These are phyloP conservation scores for Picea mariana DNA, from an alignment of 83 land plant genomes.

Conservation along the genomic window DNA sequence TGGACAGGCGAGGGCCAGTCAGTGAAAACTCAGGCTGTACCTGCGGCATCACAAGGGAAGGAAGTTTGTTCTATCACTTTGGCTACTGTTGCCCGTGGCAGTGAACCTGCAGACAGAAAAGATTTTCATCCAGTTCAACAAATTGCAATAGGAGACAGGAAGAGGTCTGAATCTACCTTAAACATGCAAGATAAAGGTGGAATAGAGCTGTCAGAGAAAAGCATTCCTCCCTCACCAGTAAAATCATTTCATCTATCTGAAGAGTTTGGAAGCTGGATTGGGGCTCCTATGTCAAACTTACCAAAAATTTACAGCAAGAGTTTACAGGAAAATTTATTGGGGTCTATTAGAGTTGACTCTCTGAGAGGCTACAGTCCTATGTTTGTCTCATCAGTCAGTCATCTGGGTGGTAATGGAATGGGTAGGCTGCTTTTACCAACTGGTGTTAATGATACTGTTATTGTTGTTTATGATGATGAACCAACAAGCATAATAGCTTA, in stretches of 20 bases:
- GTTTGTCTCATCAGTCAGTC: constrained; percentile 38
- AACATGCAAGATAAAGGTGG: neutral
- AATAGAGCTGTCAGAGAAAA: constrained; percentile 17
- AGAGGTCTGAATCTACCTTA: too few relatives aligned
- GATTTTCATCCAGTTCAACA: neutral
- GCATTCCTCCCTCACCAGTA: constrained; percentile 10
- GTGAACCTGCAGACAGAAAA: neutral
- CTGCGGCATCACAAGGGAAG: constrained; percentile 1
- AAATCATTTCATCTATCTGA: constrained; percentile 18
- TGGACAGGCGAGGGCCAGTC: constrained; percentile 74
- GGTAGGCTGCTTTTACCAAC: constrained; percentile 22
- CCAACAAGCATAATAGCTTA: constrained; percentile 84
- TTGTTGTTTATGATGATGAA: constrained; percentile 88
- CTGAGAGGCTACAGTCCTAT: constrained; percentile 36
- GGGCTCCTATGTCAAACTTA: constrained; percentile 27
- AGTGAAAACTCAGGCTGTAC: constrained; percentile 18
- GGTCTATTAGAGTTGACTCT: constrained; percentile 33
- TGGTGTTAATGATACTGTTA: constrained; percentile 47
- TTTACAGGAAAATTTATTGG: constrained; percentile 15
- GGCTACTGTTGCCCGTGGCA: neutral
- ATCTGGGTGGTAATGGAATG: constrained; percentile 43
- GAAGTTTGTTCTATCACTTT: constrained; percentile 11
- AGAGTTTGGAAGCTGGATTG: constrained; percentile 46
- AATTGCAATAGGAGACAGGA: neutral
- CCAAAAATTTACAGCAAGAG: constrained; percentile 40